phyloP scores from a whole-genome alignment of 305 asterid genomes.

The Fraxinus nigra region DNA sequence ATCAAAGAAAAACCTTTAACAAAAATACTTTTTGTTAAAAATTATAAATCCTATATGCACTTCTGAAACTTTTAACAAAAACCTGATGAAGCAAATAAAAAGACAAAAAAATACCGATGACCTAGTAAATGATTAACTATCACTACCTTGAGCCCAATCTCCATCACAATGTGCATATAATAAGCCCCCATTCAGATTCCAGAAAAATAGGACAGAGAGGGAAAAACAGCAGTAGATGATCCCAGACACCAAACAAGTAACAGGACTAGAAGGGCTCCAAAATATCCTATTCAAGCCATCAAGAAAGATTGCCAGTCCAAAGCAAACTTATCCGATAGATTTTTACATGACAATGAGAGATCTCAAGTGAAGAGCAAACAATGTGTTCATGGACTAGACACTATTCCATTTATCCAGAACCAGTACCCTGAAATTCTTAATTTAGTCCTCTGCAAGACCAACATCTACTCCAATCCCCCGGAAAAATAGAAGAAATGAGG shows the following conservation, averaged over 20 bases:
- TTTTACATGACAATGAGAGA: conserved; percentile 4
- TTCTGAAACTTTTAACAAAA: background rate
- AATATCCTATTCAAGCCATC: background rate
- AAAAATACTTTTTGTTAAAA: background rate
- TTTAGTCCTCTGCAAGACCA: background rate
- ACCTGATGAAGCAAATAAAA: background rate
- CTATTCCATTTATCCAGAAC: background rate
- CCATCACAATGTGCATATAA: conserved; percentile 8
- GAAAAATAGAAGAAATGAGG: background rate
- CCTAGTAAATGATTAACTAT: background rate
- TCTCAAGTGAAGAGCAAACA: background rate
- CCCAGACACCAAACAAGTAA: background rate
- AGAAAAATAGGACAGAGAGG: background rate
- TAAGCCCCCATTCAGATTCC: conserved; percentile 1
- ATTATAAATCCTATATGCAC: background rate
- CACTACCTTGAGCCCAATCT: background rate
- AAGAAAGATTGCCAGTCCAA: conserved; percentile 14
- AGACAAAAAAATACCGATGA: background rate
- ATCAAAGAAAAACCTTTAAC: background rate
- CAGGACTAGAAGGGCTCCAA: background rate
- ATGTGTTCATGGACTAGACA: background rate
- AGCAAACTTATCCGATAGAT: conserved; percentile 2
- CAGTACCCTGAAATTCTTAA: background rate
- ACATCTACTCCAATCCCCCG: background rate
- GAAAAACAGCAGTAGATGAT: conserved; percentile 13